A percentile compares a stretch with the other conserved stretches of the same genome.
Evolutionary conservation across 2,329 filamentous ascomycete species (phyloP).

Genomic region (Periconia sp.): DNA sequence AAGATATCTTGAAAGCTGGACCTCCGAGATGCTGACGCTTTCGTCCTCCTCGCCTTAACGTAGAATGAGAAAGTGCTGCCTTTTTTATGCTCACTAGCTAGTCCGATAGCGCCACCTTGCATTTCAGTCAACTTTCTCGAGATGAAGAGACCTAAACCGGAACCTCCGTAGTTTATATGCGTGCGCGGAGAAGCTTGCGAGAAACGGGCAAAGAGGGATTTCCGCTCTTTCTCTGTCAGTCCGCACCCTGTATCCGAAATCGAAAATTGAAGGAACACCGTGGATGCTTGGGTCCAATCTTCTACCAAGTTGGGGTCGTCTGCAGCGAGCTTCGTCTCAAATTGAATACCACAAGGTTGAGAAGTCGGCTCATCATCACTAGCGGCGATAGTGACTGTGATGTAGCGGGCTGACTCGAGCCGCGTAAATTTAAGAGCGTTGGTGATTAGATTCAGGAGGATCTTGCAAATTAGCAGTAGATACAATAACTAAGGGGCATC

Average conservation of each 20-base stretch:
- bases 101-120: slow-evolving; percentile 39
- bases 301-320: slow-evolving; percentile 17
- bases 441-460: slow-evolving; percentile 45
- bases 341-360: slow-evolving; percentile 39
- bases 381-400: slow-evolving; percentile 46
- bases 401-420: slow-evolving; percentile 39
- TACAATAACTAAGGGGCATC: background rate
- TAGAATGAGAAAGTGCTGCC: slow-evolving; percentile 44
- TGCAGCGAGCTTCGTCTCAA: slow-evolving; percentile 15
- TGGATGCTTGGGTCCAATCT: slow-evolving; percentile 44
- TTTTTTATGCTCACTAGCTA: slow-evolving; percentile 24
- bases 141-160: slow-evolving; percentile 42
- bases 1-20: slow-evolving; percentile 4
- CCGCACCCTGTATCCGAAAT: slow-evolving; percentile 50
- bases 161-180: slow-evolving; percentile 47
- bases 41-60: slow-evolving; percentile 27
- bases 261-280: slow-evolving; percentile 44
- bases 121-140: slow-evolving; percentile 35
- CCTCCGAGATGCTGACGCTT: background rate
- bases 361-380: slow-evolving; percentile 35
- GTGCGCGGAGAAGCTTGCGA: slow-evolving; percentile 40
- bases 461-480: slow-evolving; percentile 2
- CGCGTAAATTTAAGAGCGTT: slow-evolving; percentile 55
- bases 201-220: slow-evolving; percentile 39
- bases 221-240: slow-evolving; percentile 44